These are phyloP conservation scores for Neofusicoccum umdonicola DNA, from an alignment of 2,329 filamentous ascomycete species.

Conservation along the genomic window DNA sequence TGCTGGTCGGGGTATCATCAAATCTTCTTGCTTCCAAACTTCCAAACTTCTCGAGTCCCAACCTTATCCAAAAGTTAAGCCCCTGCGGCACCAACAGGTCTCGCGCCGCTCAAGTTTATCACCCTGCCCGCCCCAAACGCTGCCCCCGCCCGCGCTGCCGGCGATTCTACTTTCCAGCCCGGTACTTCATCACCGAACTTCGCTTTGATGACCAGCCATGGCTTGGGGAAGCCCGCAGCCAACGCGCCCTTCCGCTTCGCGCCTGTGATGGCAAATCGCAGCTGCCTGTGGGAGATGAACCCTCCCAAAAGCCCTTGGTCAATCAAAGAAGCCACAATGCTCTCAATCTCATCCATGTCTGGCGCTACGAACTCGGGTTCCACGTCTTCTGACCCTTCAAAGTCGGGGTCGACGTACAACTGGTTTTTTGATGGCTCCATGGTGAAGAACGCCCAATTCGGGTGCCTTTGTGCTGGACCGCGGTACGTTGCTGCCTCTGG, in stretches of 20 bases:
- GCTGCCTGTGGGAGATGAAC: conserved; percentile 74
- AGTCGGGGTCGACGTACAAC: conserved; percentile 46
- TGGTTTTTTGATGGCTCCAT: conserved; percentile 46
- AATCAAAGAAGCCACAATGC: conserved; percentile 71
- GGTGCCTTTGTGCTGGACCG: conserved; percentile 40
- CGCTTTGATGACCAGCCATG: conserved; percentile 66
- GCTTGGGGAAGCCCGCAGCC: conserved; percentile 70
- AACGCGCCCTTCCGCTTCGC: conserved; percentile 59
- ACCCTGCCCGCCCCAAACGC: conserved; percentile 51
- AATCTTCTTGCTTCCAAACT: neutral
- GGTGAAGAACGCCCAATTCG: conserved; percentile 47
- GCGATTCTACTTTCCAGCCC: conserved; percentile 64
- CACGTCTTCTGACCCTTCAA: conserved; percentile 35
- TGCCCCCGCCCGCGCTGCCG: conserved; percentile 20
- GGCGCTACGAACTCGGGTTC: conserved; percentile 33
- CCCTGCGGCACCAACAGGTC: conserved; percentile 37
- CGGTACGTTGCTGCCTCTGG: conserved; percentile 30
- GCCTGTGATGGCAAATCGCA: conserved; percentile 79
- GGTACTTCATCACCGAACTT: conserved; percentile 60
- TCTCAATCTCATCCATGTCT: conserved; percentile 68
- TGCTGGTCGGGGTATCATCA: neutral
- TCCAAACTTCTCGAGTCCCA: neutral
- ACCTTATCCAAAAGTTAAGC: neutral
- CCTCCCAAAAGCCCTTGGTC: conserved; percentile 79
- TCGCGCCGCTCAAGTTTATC: conserved; percentile 56